Conservation (phyloP, 2,329 filamentous ascomycete species). For the Fusarium beomiforme region DNA sequence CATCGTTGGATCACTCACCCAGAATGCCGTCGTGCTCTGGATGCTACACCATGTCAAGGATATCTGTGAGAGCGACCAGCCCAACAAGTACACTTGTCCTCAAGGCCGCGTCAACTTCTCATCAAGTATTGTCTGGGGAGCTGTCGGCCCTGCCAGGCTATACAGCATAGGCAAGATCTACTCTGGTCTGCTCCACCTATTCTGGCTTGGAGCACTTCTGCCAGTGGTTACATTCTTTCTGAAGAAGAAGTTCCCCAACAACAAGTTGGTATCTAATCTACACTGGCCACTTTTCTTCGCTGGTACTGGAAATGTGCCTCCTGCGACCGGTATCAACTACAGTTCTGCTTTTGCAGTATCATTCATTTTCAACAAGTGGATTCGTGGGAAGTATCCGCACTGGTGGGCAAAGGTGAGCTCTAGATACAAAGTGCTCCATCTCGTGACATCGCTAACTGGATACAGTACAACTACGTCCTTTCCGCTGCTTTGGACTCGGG, state of each 20-base stretch:
- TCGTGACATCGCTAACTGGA: background rate
- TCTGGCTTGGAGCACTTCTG: background rate
- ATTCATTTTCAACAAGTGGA: constrained; percentile 6
- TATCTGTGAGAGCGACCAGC: background rate
- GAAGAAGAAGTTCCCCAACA: background rate
- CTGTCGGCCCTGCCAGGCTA: background rate
- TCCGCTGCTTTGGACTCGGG: background rate
- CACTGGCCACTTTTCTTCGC: constrained; percentile 11
- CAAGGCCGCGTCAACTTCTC: constrained; percentile 1
- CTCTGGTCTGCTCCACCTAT: background rate
- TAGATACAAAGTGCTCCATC: rapidly evolving
- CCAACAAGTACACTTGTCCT: background rate
- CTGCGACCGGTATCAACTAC: background rate
- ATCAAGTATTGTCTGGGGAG: background rate
- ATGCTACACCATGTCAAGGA: constrained; percentile 2
- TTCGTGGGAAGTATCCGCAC: background rate
- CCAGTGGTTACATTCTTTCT: background rate
- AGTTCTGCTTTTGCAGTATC: background rate
- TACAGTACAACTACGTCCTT: background rate
- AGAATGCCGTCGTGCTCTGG: background rate
- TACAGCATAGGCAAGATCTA: constrained; percentile 2
- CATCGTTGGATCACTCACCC: background rate
- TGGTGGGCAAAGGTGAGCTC: constrained; percentile 5
- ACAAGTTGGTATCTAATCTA: background rate
- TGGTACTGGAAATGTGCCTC: background rate